Evolutionary conservation across 202 grass and related monocot genomes (phyloP).

Genomic region (Saccharum hybrid): DNA sequence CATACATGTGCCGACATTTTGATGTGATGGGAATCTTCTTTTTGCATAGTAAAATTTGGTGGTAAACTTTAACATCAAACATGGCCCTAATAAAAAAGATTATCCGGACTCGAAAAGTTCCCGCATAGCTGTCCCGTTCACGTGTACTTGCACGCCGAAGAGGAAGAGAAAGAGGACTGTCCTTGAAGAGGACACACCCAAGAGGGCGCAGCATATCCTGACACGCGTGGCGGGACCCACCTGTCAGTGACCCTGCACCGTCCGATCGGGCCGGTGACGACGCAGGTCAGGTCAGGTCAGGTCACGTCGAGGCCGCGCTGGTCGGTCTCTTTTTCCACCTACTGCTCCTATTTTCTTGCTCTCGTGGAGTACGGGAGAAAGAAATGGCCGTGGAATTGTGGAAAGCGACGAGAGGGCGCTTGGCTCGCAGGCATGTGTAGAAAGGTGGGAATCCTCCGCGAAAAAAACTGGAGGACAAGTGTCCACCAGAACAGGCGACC

Average conservation of each 20-base stretch:
- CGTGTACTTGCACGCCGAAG: background rate
- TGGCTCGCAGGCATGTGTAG: constrained; percentile 20
- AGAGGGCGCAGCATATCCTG: background rate
- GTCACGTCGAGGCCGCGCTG: constrained; percentile 31
- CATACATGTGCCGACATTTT: no score
- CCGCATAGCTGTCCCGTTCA: background rate
- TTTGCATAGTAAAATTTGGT: no score
- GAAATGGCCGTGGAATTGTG: background rate
- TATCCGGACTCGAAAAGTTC: constrained; percentile 11
- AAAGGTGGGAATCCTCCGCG: background rate
- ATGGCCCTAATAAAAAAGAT: constrained; percentile 43
- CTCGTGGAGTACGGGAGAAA: constrained; percentile 10
- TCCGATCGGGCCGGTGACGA: background rate
- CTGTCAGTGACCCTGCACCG: background rate
- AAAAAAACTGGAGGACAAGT: constrained; percentile 19
- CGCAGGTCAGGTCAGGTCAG: background rate
- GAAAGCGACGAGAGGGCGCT: constrained; percentile 43
- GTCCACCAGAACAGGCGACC: constrained; percentile 24
- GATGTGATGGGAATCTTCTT: no score
- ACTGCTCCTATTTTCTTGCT: background rate
- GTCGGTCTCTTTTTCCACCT: constrained; percentile 17
- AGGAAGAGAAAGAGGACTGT: no score
- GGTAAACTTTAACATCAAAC: no score
- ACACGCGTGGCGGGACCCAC: background rate
- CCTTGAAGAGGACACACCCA: background rate